Evolutionary conservation across 1,139 yeast species (phyloP).

Genomic region (Suhomyces ambrosiae): DNA sequence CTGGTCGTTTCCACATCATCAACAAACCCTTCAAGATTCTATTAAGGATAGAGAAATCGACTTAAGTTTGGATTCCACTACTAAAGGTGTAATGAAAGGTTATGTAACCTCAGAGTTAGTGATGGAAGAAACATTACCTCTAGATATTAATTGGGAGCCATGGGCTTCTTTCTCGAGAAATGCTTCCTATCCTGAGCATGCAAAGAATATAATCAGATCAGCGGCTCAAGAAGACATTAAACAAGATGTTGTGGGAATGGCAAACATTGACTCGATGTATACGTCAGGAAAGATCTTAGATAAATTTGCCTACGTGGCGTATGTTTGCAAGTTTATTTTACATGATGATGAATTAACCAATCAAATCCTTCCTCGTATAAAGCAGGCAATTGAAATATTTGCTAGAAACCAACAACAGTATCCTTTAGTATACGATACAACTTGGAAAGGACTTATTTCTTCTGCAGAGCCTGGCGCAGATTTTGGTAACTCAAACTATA

Average conservation of each 20-base stretch:
- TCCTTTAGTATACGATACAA: constrained; percentile 65
- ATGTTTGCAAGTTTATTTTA: constrained; percentile 59
- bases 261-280: constrained; percentile 73
- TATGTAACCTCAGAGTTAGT: constrained; percentile 51
- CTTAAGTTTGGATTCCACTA: constrained; percentile 60
- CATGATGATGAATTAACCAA: constrained; percentile 49
- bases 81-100: constrained; percentile 67
- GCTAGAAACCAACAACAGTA: constrained; percentile 57
- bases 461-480: constrained; percentile 68
- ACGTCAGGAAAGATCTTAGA: constrained; percentile 74
- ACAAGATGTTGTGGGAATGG: constrained; percentile 57
- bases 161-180: constrained; percentile 48
- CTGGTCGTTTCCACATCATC: constrained; percentile 72
- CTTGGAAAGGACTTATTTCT: constrained; percentile 77
- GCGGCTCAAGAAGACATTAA: constrained; percentile 57
- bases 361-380: constrained; percentile 51
- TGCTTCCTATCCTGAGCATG: constrained; percentile 38
- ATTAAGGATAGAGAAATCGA: constrained; percentile 30
- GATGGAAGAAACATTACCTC: constrained; percentile 55
- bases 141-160: constrained; percentile 56
- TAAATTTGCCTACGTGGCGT: constrained; percentile 72
- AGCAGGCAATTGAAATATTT: constrained; percentile 61
- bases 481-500: constrained; percentile 76
- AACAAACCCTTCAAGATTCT: constrained; percentile 39
- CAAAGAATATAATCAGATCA: constrained; percentile 38